Evolutionary conservation across 2,329 filamentous ascomycete genomes (phyloP).

Genomic region (Fusarium robinianum): DNA sequence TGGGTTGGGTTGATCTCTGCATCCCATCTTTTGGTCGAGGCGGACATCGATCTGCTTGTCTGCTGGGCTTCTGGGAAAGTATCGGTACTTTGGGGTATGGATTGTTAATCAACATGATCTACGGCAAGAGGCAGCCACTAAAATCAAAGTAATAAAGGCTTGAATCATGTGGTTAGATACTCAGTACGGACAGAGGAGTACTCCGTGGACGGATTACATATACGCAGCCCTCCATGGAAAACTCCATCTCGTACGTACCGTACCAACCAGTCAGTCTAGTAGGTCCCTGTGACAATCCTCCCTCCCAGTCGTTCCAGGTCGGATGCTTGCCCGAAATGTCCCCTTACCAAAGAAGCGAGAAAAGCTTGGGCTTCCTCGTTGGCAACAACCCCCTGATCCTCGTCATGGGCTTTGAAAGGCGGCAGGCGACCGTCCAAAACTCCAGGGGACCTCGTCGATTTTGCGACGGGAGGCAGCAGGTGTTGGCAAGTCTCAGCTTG

Average conservation of each 20-base stretch:
- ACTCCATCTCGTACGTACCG: not conserved
- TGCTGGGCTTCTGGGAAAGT: not conserved
- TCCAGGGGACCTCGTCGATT: slow-evolving; percentile 5
- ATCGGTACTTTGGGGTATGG: not conserved
- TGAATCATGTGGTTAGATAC: too few species aligned
- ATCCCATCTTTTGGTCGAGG: slow-evolving; percentile 5
- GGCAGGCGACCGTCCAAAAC: slow-evolving; percentile 13
- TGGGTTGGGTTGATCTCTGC: not conserved
- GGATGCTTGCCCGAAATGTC: not conserved
- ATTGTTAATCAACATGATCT: too few species aligned
- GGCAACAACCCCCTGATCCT: slow-evolving; percentile 16
- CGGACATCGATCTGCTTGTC: slow-evolving; percentile 16
- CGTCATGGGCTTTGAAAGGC: slow-evolving; percentile 22
- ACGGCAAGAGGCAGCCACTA: too few species aligned
- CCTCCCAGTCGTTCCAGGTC: slow-evolving; percentile 1
- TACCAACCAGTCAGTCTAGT: too few species aligned
- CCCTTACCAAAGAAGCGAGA: not conserved
- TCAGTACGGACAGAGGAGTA: too few species aligned
- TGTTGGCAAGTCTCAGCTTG: slow-evolving; percentile 19
- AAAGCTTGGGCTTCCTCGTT: slow-evolving; percentile 15
- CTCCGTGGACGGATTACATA: too few species aligned
- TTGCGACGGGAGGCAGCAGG: slow-evolving; percentile 2
- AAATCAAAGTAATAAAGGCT: too few species aligned
- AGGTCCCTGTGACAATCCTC: too few species aligned
- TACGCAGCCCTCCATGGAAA: too few species aligned